phyloP scores from a whole-genome alignment of 2,329 filamentous ascomycete species.

The Huntiella bhutanensis region DNA sequence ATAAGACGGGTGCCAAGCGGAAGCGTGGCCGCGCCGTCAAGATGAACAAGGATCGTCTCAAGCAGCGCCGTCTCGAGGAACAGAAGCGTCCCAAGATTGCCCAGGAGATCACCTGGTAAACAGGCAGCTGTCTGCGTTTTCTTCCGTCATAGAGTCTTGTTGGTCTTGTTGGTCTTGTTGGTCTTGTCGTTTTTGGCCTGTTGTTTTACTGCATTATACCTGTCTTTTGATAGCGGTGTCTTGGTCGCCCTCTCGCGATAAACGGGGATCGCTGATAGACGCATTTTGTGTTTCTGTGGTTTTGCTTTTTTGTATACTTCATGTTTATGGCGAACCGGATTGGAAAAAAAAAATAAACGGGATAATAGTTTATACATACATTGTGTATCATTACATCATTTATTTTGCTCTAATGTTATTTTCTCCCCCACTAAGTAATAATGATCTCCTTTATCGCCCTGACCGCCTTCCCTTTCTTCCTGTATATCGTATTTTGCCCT shows the following conservation, averaged over 20 bases:
- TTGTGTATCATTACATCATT: not conserved
- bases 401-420: not conserved
- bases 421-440: no score
- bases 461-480: not conserved
- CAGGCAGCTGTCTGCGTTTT: slow-evolving; percentile 1
- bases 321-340: slow-evolving; percentile 11
- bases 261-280: slow-evolving; percentile 6
- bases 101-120: slow-evolving; percentile 25
- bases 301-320: slow-evolving; percentile 7
- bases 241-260: not conserved
- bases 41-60: slow-evolving; percentile 23
- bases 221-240: not conserved
- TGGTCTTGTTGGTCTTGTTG: slow-evolving; percentile 2
- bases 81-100: slow-evolving; percentile 23
- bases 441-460: not conserved
- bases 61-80: slow-evolving; percentile 43
- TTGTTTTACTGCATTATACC: not conserved
- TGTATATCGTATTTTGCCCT: not conserved
- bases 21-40: slow-evolving; percentile 31
- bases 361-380: not conserved
- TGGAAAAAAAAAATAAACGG: slow-evolving; percentile 5
- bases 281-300: slow-evolving; percentile 10
- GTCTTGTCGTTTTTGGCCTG: slow-evolving; percentile 3
- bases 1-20: slow-evolving; percentile 35
- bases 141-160: slow-evolving; percentile 1